Evolutionary conservation across 768 basidiomycete genomes (phyloP).

Genomic region (Cystobasidiopsis lactophilus): DNA sequence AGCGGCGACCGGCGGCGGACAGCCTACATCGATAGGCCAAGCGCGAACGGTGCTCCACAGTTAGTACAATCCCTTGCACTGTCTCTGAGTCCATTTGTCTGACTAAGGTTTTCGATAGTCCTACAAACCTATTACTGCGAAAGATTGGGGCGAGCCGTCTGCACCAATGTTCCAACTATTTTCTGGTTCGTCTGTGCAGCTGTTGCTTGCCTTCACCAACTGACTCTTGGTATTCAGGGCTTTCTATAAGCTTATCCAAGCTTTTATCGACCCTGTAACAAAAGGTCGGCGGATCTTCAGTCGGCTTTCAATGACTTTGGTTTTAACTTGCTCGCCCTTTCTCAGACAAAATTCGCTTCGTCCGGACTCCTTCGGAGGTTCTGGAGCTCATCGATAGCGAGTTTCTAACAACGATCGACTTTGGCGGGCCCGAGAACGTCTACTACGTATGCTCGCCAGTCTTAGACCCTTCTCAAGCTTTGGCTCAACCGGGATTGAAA

Average conservation of each 20-base stretch:
- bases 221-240: conserved; percentile 8
- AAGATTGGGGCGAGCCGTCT: conserved; percentile 48
- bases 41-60: conserved; percentile 17
- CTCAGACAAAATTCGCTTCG: conserved; percentile 25
- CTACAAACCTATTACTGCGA: conserved; percentile 30
- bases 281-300: conserved; percentile 11
- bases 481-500: too few species aligned
- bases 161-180: conserved; percentile 48
- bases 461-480: neutral
- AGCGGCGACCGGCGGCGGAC: conserved; percentile 11
- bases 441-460: conserved; percentile 29
- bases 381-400: conserved; percentile 38
- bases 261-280: conserved; percentile 61
- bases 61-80: neutral
- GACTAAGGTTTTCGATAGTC: neutral
- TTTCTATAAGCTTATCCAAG: conserved; percentile 19
- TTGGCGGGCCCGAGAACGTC: conserved; percentile 47
- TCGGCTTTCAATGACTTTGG: neutral
- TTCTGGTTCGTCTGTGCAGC: neutral
- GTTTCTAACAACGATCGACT: conserved; percentile 39
- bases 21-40: conserved; percentile 18
- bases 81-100: neutral
- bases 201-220: neutral
- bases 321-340: conserved; percentile 35
- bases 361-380: conserved; percentile 6